These are phyloP conservation scores for Falciphora oryzae DNA, from an alignment of 2,329 filamentous ascomycete species.

Conservation along the genomic window DNA sequence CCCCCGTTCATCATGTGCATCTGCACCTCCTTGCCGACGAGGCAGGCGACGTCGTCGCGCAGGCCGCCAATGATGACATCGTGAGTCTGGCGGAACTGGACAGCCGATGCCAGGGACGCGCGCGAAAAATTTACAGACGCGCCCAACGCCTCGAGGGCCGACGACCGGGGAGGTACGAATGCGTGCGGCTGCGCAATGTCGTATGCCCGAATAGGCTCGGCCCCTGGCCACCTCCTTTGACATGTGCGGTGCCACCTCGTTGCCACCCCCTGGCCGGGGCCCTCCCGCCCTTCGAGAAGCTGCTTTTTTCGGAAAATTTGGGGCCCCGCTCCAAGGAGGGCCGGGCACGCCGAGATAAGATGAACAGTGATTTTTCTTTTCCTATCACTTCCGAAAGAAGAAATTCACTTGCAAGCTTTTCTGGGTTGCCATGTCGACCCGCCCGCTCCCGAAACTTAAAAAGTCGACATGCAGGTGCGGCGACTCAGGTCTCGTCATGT, in stretches of 20 bases:
- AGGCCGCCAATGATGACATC: conserved; percentile 28
- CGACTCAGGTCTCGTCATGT: conserved; percentile 10
- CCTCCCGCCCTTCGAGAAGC: conserved; percentile 30
- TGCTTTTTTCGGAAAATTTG: conserved; percentile 47
- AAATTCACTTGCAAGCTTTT: conserved; percentile 10
- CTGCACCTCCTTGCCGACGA: conserved; percentile 52
- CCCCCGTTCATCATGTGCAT: conserved; percentile 54
- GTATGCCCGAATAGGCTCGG: no score
- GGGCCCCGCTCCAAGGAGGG: conserved; percentile 36
- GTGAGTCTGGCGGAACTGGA: conserved; percentile 34
- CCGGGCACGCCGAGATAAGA: no score
- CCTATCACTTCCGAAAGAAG: not conserved
- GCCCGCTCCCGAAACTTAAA: conserved; percentile 50
- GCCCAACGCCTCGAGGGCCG: conserved; percentile 52
- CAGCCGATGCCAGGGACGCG: conserved; percentile 34
- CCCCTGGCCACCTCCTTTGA: no score
- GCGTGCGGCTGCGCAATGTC: conserved; percentile 47
- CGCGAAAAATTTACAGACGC: conserved; percentile 54
- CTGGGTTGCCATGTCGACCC: conserved; percentile 44
- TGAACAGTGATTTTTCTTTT: not conserved
- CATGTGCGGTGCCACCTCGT: not conserved
- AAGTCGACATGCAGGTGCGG: conserved; percentile 36
- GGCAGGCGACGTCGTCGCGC: conserved; percentile 40
- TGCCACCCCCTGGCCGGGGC: not conserved
- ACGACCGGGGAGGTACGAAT: conserved; percentile 51